Evolutionary conservation across 2,329 filamentous ascomycete species (phyloP), one percentile per base, ranked within the genome.

Genomic region (Thielaviopsis populi): DNA sequence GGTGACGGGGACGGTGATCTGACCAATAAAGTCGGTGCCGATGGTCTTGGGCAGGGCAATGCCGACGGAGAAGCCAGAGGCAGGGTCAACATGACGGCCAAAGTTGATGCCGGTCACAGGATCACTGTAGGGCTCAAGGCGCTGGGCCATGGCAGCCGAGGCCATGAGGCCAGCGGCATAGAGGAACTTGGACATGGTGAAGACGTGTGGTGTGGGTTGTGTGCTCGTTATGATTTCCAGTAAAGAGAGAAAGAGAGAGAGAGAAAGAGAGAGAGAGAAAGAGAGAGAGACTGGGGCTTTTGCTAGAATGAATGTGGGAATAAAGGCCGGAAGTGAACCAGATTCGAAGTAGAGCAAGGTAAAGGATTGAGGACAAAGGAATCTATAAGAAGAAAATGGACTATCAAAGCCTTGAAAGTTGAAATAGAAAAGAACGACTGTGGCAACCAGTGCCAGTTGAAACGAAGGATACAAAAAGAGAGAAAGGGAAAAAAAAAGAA

Each of bases 21-120:
- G 78, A 7, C 77, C 78, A 66, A 83, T 80, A 67, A 83, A 77
- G 70, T 83, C 81, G 11, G 75, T 75, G 0, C 71, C 74, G 15
- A 77, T 71, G 11, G 72, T 76, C 66, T 79, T 73, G 1, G 80
- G 80, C 1, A 82, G 69, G 1, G 77, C 79, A 46, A 83, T 73
- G 68, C 79, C 79, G 63, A 81, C 77, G 30, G 69, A 73, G 69
- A 73, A 81, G 27, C 75, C 75, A 30, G 73, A 68, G 37, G 73
- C 69, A 41, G 46, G 2, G 59, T 64, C 63, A 3, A 66, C 66
- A 62, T 72, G 75, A 6, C 70, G 70, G 61, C 75, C 71, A 67
- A 77, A 80, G 7, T 73, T 71, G 65, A 80, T 80, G 27, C 75
- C 76, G 2, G 78, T 79, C 62, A 73, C 71, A 58, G 74, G 68